Percentiles rank a stretch among this genome's conserved stretches.
These are phyloP conservation scores for Fusarium sp. DNA, from an alignment of 2,329 filamentous ascomycete genomes.

Conservation along the genomic window DNA sequence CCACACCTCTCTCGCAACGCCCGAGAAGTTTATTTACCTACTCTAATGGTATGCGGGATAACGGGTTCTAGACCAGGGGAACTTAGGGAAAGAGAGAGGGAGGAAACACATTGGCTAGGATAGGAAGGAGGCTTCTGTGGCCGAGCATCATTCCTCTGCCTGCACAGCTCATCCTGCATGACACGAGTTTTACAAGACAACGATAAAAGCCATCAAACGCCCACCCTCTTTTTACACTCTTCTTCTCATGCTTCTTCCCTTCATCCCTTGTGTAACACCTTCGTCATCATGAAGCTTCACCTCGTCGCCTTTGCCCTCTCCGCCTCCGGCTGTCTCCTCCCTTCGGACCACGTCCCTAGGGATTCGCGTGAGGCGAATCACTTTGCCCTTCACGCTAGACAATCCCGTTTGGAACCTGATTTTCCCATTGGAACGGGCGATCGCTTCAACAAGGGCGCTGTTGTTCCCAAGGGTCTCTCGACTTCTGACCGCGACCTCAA, in stretches of 20 bases:
- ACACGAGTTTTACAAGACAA: neutral
- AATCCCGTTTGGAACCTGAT: conserved; percentile 42
- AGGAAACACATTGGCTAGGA: conserved; percentile 17
- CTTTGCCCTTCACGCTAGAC: conserved; percentile 18
- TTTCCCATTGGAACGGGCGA: conserved; percentile 58
- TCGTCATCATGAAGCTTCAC: conserved; percentile 47
- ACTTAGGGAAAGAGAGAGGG: neutral
- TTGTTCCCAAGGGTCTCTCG: conserved; percentile 50
- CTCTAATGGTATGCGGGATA: neutral
- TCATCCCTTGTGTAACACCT: neutral
- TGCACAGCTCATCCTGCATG: neutral
- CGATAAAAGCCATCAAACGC: neutral
- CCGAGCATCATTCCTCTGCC: neutral
- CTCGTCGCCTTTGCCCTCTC: conserved; percentile 38
- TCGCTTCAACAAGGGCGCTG: conserved; percentile 55
- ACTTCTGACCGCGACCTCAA: conserved; percentile 52
- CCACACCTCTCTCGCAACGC: neutral
- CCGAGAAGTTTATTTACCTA: neutral
- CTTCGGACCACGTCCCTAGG: conserved; percentile 49
- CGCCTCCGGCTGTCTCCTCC: conserved; percentile 53
- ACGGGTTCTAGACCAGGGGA: neutral
- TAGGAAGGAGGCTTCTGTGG: conserved; percentile 35
- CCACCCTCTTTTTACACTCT: neutral
- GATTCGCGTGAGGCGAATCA: conserved; percentile 15
- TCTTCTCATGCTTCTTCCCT: neutral